Percentiles rank a stretch among this genome's conserved stretches.
phyloP scores from a whole-genome alignment of 2,329 filamentous ascomycete genomes.

The Cladosporium sphaerospermum region DNA sequence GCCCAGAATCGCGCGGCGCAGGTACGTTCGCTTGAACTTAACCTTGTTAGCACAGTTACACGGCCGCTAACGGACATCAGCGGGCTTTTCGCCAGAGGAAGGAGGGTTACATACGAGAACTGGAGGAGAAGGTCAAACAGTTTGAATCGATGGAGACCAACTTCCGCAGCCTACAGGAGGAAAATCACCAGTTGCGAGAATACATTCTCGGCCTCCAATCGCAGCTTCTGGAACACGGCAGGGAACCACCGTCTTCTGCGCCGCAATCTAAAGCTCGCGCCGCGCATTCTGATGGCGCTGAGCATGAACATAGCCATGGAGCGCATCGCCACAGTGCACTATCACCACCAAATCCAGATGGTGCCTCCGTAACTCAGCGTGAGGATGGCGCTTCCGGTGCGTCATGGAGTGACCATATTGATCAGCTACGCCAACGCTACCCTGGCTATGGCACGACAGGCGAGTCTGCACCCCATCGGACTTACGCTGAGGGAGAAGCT shows the following conservation, averaged over 20 bases:
- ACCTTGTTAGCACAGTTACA: background rate
- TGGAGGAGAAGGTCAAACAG: slow-evolving; percentile 88
- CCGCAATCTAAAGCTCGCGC: slow-evolving; percentile 13
- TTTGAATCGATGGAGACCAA: slow-evolving; percentile 67
- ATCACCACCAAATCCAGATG: background rate
- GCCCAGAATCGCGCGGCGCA: slow-evolving; percentile 96
- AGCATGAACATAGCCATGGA: slow-evolving; percentile 18
- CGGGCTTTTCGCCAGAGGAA: slow-evolving; percentile 95
- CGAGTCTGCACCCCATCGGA: slow-evolving; percentile 13
- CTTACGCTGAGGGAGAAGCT: slow-evolving; percentile 6
- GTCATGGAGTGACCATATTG: slow-evolving; percentile 13
- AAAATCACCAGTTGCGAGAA: slow-evolving; percentile 86
- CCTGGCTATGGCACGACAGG: slow-evolving; percentile 24
- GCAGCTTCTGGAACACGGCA: slow-evolving; percentile 73
- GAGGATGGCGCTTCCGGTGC: background rate
- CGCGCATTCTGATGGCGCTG: background rate
- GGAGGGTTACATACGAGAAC: slow-evolving; percentile 95
- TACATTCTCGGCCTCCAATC: slow-evolving; percentile 90
- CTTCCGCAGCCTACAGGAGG: slow-evolving; percentile 73
- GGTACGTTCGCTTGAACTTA: slow-evolving; percentile 46
- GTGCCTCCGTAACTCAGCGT: background rate
- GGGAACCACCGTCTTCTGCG: slow-evolving; percentile 72
- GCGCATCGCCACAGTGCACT: slow-evolving; percentile 18
- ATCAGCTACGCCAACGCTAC: slow-evolving; percentile 17
- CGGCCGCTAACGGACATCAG: slow-evolving; percentile 40